These are phyloP conservation scores for Chloropicon primus DNA, from an alignment of 139 green algal genomes.

Conservation along the genomic window DNA sequence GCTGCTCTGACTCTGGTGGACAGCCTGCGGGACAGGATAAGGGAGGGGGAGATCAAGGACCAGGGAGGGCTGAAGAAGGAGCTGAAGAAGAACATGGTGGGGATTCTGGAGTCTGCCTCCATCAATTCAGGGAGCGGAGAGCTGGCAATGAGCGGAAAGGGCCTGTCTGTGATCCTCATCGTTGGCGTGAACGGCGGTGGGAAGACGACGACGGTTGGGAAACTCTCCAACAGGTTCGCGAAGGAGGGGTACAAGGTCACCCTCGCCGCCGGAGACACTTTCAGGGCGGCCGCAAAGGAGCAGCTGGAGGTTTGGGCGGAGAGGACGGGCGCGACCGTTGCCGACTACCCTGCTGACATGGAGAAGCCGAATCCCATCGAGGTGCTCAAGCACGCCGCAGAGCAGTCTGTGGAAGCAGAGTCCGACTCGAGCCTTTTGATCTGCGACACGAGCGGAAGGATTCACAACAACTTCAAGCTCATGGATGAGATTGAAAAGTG, in stretches of 20 bases:
- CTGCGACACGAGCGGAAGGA: slow-evolving; percentile 74
- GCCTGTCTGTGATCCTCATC: slow-evolving; percentile 61
- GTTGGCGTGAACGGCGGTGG: slow-evolving; percentile 95
- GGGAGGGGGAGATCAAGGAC: slow-evolving; percentile 17
- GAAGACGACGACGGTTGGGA: slow-evolving; percentile 91
- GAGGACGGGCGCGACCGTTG: slow-evolving; percentile 36
- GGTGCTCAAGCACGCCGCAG: slow-evolving; percentile 12
- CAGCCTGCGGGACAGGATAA: slow-evolving; percentile 52
- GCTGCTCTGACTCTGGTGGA: slow-evolving; percentile 70
- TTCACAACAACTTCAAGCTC: slow-evolving; percentile 88
- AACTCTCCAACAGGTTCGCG: slow-evolving; percentile 66
- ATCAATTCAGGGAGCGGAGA: slow-evolving; percentile 6
- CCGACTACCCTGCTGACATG: slow-evolving; percentile 18
- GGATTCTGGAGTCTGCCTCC: slow-evolving; percentile 4
- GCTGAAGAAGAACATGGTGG: slow-evolving; percentile 42
- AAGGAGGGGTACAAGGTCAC: slow-evolving; percentile 54
- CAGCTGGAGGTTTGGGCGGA: slow-evolving; percentile 81
- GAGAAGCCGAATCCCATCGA: slow-evolving; percentile 11
- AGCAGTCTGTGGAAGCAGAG: slow-evolving; percentile 3
- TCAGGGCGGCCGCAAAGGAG: slow-evolving; percentile 84
- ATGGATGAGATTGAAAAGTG: slow-evolving; percentile 71
- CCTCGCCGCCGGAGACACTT: slow-evolving; percentile 90
- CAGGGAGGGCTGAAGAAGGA: slow-evolving; percentile 10
- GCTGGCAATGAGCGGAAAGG: slow-evolving; percentile 17
- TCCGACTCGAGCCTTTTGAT: slow-evolving; percentile 14